Conservation (phyloP, 2,329 filamentous ascomycete genomes). For the Ceratocystis harringtonii region DNA sequence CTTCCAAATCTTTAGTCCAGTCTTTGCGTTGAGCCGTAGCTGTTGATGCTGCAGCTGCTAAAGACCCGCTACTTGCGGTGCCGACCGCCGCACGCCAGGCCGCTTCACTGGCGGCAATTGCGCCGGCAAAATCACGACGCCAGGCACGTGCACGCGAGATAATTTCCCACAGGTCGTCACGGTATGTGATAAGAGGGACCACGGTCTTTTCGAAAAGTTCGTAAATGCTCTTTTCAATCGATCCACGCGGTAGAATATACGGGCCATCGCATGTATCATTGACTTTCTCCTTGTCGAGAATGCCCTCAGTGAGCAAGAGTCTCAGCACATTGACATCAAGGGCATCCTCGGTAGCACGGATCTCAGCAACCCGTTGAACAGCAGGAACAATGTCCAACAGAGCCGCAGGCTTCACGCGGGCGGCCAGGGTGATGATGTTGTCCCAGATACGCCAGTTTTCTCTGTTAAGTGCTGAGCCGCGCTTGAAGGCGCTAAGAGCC, state of each 20-base stretch:
- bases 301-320: conserved; percentile 56
- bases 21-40: conserved; percentile 19
- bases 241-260: conserved; percentile 34
- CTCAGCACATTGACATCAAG: conserved; percentile 61
- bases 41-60: conserved; percentile 30
- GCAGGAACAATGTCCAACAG: conserved; percentile 63
- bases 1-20: conserved; percentile 39
- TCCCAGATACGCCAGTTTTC: conserved; percentile 93
- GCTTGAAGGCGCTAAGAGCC: conserved; percentile 71
- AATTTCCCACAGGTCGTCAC: conserved; percentile 61
- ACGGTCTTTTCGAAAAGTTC: conserved; percentile 60
- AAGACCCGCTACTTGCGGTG: conserved; percentile 32
- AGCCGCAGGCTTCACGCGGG: conserved; percentile 59
- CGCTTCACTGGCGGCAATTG: conserved; percentile 74
- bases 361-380: conserved; percentile 57
- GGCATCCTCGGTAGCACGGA: conserved; percentile 63
- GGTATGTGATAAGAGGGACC: conserved; percentile 69
- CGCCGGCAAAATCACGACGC: conserved; percentile 52
- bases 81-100: conserved; percentile 63
- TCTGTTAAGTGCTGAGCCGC: conserved; percentile 67
- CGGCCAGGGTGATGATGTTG: conserved; percentile 78
- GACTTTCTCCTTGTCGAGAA: conserved; percentile 30
- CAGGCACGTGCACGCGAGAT: conserved; percentile 59
- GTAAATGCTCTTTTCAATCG: conserved; percentile 47
- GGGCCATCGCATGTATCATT: conserved; percentile 23